Percentiles rank a stretch among this genome's conserved stretches.
Conservation (phyloP, 2,329 filamentous ascomycete genomes). For the Ilyonectria sp. region DNA sequence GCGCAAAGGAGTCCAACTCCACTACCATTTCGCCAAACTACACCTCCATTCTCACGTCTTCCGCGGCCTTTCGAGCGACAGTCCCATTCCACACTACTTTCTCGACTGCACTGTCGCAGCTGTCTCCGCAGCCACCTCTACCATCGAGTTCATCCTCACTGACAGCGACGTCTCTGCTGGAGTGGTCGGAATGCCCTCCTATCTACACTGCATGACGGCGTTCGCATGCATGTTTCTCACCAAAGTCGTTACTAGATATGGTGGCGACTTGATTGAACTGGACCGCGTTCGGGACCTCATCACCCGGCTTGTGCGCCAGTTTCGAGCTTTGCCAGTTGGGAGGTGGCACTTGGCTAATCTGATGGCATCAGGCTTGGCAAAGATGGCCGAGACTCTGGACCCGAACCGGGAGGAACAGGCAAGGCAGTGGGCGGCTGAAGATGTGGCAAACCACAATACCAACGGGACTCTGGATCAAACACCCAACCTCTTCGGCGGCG, state of each 20-base stretch:
- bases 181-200: constrained; percentile 61
- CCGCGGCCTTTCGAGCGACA: constrained; percentile 51
- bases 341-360: constrained; percentile 63
- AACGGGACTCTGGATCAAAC: constrained; percentile 13
- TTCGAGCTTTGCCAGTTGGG: constrained; percentile 58
- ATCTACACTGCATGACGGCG: constrained; percentile 65
- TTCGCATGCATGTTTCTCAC: constrained; percentile 66
- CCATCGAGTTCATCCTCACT: constrained; percentile 58
- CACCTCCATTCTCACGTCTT: constrained; percentile 57
- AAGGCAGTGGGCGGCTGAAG: constrained; percentile 1
- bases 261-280: constrained; percentile 56
- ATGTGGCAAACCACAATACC: background rate
- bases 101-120: constrained; percentile 47
- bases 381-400: constrained; percentile 47
- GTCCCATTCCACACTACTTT: constrained; percentile 48
- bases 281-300: constrained; percentile 56
- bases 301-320: constrained; percentile 55
- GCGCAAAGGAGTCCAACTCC: constrained; percentile 54
- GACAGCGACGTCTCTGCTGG: constrained; percentile 57
- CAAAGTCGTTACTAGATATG: constrained; percentile 60
- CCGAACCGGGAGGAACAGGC: constrained; percentile 23
- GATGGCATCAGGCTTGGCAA: constrained; percentile 63
- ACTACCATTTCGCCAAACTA: constrained; percentile 57
- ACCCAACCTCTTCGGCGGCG: background rate
- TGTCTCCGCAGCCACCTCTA: constrained; percentile 55